Percentiles rank a stretch among this genome's conserved stretches.
Evolutionary conservation across 306 rosid genomes (phyloP).

Genomic region (Prunus armeniaca): DNA sequence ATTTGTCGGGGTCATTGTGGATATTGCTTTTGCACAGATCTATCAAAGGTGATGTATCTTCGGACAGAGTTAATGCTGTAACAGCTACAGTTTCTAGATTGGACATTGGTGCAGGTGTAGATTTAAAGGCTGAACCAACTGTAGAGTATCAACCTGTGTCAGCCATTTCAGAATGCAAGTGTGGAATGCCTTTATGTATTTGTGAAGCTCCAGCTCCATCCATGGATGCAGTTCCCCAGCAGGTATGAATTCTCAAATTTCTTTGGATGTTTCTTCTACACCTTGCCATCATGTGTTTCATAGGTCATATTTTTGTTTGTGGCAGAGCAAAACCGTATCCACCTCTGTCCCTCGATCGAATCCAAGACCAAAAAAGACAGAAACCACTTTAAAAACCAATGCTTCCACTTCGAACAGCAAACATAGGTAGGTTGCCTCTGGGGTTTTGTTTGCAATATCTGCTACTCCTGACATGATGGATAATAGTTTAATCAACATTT

Average conservation of each 20-base stretch:
- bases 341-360: conserved; percentile 44
- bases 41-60: conserved; percentile 39
- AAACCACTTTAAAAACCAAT: conserved; percentile 48
- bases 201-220: conserved; percentile 78
- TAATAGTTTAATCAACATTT: conserved; percentile 11
- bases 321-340: conserved; percentile 48
- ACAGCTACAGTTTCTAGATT: conserved; percentile 62
- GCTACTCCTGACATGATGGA: conserved; percentile 14
- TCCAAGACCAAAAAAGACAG: conserved; percentile 78
- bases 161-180: conserved; percentile 62
- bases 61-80: conserved; percentile 41
- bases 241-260: conserved; percentile 45
- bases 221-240: conserved; percentile 35
- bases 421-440: conserved; percentile 51
- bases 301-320: conserved; percentile 18
- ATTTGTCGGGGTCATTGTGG: not conserved
- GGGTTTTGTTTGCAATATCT: conserved; percentile 9
- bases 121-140: conserved; percentile 38
- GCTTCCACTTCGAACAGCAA: conserved; percentile 74
- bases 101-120: conserved; percentile 43
- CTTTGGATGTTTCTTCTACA: conserved; percentile 1
- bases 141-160: conserved; percentile 35
- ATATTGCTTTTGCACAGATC: conserved; percentile 46
- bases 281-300: conserved; percentile 15
- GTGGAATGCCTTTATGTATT: conserved; percentile 99